These are phyloP conservation scores for Trypanosoma melophagium DNA, from an alignment of 208 protist species.

Conservation along the genomic window DNA sequence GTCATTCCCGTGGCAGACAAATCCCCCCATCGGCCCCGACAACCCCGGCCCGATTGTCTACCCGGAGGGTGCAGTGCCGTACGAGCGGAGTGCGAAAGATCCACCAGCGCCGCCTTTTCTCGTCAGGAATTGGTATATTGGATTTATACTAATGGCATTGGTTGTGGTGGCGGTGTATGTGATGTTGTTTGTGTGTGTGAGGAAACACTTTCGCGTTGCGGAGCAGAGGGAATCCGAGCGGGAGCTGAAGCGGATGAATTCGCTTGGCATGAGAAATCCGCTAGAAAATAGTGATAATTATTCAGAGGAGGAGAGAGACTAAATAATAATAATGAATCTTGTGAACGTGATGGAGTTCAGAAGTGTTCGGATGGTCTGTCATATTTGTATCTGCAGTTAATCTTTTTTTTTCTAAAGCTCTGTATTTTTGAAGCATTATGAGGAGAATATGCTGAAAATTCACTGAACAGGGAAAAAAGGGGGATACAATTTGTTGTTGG, in stretches of 20 bases:
- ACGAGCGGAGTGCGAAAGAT: neutral
- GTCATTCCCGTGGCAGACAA: constrained; percentile 5
- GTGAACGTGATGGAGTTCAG: neutral
- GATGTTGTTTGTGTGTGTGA: neutral
- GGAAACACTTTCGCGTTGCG: neutral
- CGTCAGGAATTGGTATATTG: neutral
- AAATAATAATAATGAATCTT: constrained; percentile 8
- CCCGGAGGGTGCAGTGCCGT: neutral
- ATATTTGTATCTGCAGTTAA: too few relatives aligned
- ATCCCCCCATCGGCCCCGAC: neutral
- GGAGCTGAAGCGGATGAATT: too few relatives aligned
- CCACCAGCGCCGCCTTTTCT: neutral
- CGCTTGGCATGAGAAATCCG: too few relatives aligned
- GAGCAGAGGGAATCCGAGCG: too few relatives aligned
- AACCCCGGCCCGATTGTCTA: neutral
- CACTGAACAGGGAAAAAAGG: too few relatives aligned
- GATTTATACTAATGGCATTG: constrained; percentile 1
- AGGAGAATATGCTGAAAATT: too few relatives aligned
- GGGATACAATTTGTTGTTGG: too few relatives aligned
- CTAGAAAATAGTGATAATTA: too few relatives aligned
- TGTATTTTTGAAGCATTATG: too few relatives aligned
- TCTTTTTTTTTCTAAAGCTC: too few relatives aligned
- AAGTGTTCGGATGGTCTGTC: too few relatives aligned
- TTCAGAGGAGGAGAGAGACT: neutral
- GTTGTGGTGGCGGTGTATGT: neutral